phyloP scores from a whole-genome alignment of 768 basidiomycete species.

The Lyophyllum semitale region DNA sequence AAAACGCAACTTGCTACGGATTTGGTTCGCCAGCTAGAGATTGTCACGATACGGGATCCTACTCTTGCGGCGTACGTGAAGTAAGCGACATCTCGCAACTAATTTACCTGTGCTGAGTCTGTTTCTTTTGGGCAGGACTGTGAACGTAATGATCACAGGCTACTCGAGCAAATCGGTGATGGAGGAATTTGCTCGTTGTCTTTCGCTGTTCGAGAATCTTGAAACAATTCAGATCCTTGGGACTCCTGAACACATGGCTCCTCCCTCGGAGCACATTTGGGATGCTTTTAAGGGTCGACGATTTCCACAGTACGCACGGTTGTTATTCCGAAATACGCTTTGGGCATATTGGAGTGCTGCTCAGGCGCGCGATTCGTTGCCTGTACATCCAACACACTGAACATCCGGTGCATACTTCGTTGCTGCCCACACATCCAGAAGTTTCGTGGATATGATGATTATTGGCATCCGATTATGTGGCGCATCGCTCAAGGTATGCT shows the following conservation, averaged over 20 bases:
- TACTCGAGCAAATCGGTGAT: constrained; percentile 13
- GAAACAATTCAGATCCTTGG: constrained; percentile 20
- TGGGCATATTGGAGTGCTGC: not conserved
- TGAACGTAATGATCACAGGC: constrained; percentile 20
- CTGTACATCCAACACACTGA: not conserved
- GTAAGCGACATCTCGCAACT: constrained; percentile 1
- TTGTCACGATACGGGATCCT: constrained; percentile 24
- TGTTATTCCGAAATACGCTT: not conserved
- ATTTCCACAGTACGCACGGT: not conserved
- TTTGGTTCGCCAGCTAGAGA: constrained; percentile 21
- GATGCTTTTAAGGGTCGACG: not conserved
- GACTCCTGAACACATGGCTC: not conserved
- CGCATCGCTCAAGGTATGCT: too few species aligned
- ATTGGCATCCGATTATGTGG: too few species aligned
- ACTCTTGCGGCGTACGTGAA: constrained; percentile 19
- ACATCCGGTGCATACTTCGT: not conserved
- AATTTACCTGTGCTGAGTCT: not conserved
- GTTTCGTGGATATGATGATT: too few species aligned
- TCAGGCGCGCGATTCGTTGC: not conserved
- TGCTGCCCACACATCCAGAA: not conserved
- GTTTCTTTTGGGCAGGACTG: constrained; percentile 5
- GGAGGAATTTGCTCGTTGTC: constrained; percentile 23
- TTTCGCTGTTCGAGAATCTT: constrained; percentile 23
- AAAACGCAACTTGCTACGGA: constrained; percentile 10
- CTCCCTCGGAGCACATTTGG: not conserved